Conservation (phyloP, 2,329 filamentous ascomycete species). For the Beauveria varroae region DNA sequence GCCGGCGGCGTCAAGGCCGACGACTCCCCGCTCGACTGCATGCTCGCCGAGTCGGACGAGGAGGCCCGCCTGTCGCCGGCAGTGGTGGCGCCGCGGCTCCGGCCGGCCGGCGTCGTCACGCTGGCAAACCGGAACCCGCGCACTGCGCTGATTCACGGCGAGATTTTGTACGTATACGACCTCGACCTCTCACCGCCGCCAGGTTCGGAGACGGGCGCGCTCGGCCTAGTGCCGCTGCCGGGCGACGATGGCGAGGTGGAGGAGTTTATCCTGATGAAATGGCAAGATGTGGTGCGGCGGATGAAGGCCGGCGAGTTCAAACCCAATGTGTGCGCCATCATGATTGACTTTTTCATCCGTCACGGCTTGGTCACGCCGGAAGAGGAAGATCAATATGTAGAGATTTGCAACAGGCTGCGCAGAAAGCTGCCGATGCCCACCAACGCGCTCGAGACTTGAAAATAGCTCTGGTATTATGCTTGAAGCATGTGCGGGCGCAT, state of each 20-base stretch:
- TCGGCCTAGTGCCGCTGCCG: constrained; percentile 59
- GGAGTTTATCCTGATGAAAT: constrained; percentile 60
- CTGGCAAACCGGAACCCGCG: constrained; percentile 23
- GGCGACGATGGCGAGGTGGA: constrained; percentile 68
- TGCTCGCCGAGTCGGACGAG: constrained; percentile 65
- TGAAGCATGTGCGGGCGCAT: background rate
- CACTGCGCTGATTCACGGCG: constrained; percentile 25
- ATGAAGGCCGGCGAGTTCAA: constrained; percentile 69
- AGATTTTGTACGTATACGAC: constrained; percentile 65
- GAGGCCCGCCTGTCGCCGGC: constrained; percentile 47
- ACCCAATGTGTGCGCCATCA: constrained; percentile 69
- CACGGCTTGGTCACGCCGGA: constrained; percentile 67
- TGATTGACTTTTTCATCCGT: constrained; percentile 75
- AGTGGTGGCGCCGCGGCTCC: constrained; percentile 20
- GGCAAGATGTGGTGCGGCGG: constrained; percentile 51
- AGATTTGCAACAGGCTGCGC: constrained; percentile 48
- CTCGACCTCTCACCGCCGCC: constrained; percentile 46
- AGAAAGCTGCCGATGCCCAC: constrained; percentile 35
- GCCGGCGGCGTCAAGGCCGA: constrained; percentile 67
- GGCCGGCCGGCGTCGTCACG: constrained; percentile 27
- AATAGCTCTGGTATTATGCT: background rate
- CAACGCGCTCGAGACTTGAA: background rate
- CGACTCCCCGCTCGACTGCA: constrained; percentile 57
- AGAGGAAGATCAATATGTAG: constrained; percentile 63
- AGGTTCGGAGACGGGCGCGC: constrained; percentile 37